Evolutionary conservation across 257 asterid genomes (phyloP), one percentile per base, ranked within the genome.

Genomic region (Primulina huaijiensis): DNA sequence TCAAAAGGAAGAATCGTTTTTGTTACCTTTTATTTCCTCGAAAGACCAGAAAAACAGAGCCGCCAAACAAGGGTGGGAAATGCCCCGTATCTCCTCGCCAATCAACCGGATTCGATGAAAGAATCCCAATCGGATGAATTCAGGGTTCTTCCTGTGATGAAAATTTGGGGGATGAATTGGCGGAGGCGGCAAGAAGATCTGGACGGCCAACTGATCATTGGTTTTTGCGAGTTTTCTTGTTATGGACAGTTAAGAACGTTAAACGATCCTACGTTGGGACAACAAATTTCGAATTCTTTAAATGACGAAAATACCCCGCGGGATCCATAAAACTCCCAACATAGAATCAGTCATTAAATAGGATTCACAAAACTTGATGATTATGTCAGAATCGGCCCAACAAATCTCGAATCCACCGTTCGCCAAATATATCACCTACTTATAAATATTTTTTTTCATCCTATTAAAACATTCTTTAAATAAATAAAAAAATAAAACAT

Each of bases 181-280:
- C 68, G 68, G 62, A 55, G 64, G 71, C 52, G 77, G 63, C 58
- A 58, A 56, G 23, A 70, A 70, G 75, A 65, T 66, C 72, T 75
- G 71, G 46, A 37, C 62, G 59, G 63, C 72, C 40, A 63, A 59
- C 68, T 50, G 71, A 40, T 69, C 8, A 61, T n/a, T 52, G 56
- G 71, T 64, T 66, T 66, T 46, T 10, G 55, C 25, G 79, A 78
- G 69, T 68, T 68, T 46, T 21, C 55, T 59, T 19, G 27, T 40
- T 29, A 30, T 55, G 14, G 40, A 9, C 60, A 21, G 68, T 65
- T 53, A 10, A 25, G 38, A 43, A 67, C 70, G 77, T 63, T 35
- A 71, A 40, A 61, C 46, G 30, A 19, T 64, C 70, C 50, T 69
- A 43, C 20, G 8, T 37, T 57, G 62, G 70, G 61, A 43, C 60